phyloP scores from a whole-genome alignment of 306 rosid genomes.

The Fragaria ananassa region DNA sequence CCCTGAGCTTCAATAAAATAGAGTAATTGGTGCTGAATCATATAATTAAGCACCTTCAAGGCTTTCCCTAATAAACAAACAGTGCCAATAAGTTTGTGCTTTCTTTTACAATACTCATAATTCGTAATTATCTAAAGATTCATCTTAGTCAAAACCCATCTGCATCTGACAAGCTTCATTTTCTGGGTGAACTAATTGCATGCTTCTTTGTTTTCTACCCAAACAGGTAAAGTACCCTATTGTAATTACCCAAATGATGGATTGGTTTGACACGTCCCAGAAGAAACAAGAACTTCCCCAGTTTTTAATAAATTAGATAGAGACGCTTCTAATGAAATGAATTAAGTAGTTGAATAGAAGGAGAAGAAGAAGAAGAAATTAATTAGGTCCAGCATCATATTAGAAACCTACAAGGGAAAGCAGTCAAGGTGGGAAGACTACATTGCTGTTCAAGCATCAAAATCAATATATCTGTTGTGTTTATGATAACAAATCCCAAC shows the following conservation, averaged over 20 bases:
- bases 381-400: neutral
- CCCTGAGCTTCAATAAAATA: neutral
- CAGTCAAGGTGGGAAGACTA: neutral
- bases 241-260: neutral
- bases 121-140: too few species aligned
- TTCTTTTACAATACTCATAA: neutral
- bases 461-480: neutral
- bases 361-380: neutral
- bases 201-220: neutral
- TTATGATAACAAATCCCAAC: neutral
- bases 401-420: neutral
- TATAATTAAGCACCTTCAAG: too few species aligned
- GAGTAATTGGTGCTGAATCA: neutral
- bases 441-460: neutral
- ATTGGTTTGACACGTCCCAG: neutral
- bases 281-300: neutral
- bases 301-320: neutral
- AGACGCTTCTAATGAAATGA: neutral
- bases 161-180: neutral
- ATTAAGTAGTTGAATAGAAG: neutral
- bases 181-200: neutral
- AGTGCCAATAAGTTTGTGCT: neutral
- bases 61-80: neutral
- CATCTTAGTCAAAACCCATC: neutral
- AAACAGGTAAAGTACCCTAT: neutral